Evolutionary conservation across 768 basidiomycete species (phyloP), one percentile per base, ranked within the genome.

Genomic region (Russula earlei): DNA sequence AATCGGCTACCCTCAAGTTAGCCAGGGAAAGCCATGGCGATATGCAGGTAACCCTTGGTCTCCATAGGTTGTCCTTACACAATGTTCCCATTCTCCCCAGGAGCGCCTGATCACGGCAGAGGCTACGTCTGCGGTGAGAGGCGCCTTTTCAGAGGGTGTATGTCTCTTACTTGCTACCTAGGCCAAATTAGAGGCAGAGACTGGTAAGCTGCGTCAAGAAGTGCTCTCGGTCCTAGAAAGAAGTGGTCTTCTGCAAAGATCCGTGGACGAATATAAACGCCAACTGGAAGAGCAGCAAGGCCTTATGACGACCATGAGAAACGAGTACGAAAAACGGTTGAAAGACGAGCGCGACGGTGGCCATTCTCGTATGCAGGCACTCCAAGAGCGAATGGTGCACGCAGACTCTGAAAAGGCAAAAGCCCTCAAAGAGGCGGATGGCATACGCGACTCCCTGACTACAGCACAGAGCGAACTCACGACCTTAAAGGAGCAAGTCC

Each of bases 21-120:
- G 74, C 78, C 7, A 81, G 79, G 61, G 82, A 84, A 56, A 70
- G 76, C 5, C 66, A 74, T 19, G 78, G 74, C 2, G 79, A 83
- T 62, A 59, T 78, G 12, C 81, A 79, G 67, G 77, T 76, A 63
- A 27, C 44, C n/a, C 46, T 47, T 3, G n/a, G n/a, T n/a, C n/a
- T 42, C 17, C 27, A 25, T 44, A 54, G 56, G 20, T 37, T 53
- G 6, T 34, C 49, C 2, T 4, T 24, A 27, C 19, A 15, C 47
- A 14, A 51, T 40, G 51, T 43, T 27, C 48, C 46, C 42, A 50
- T 33, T 9, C 7, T 24, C 33, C 24, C 5, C 37, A 76, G 75
- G 75, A 77, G 54, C 71, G 72, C 40, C 59, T 76, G 41, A 56
- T 70, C 9, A 55, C 62, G 25, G 49, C 69, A 10, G 75, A 78